phyloP scores from a whole-genome alignment of 116 monocot genomes.

The Cymodocea nodosa region DNA sequence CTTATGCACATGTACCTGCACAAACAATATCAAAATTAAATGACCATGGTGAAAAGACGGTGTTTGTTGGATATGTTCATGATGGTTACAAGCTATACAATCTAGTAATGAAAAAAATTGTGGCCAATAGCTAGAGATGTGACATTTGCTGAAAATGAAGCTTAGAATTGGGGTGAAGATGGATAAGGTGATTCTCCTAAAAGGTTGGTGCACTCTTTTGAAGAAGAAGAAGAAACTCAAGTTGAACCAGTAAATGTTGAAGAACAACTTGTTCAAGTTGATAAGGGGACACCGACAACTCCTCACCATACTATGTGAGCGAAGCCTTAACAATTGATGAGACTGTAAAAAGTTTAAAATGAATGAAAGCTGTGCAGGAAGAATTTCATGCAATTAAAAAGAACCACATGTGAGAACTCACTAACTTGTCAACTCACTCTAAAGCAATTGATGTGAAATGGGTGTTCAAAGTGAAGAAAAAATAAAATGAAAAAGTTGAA shows the following conservation, averaged over 20 bases:
- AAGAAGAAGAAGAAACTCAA: background rate
- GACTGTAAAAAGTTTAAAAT: background rate
- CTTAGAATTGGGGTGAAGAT: background rate
- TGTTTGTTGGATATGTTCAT: background rate
- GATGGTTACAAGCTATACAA: background rate
- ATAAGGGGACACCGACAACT: background rate
- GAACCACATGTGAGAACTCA: background rate
- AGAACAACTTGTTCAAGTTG: background rate
- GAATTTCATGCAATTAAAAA: too few species aligned
- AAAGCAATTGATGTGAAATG: background rate
- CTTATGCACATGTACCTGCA: too few species aligned
- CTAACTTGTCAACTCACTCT: background rate
- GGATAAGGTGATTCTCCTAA: background rate
- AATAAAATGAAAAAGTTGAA: background rate
- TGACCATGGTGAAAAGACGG: background rate
- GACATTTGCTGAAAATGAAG: conserved; percentile 1
- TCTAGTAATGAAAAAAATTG: background rate
- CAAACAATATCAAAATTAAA: background rate
- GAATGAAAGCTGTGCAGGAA: background rate
- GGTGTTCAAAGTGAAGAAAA: too few species aligned
- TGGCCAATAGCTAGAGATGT: background rate
- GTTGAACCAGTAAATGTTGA: background rate
- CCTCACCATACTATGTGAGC: background rate
- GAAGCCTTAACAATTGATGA: background rate
- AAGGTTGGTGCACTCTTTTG: background rate